A percentile compares a stretch with the other conserved stretches of the same genome.
phyloP scores from a whole-genome alignment of 768 basidiomycete genomes.

The Boletus vinaceobasis region DNA sequence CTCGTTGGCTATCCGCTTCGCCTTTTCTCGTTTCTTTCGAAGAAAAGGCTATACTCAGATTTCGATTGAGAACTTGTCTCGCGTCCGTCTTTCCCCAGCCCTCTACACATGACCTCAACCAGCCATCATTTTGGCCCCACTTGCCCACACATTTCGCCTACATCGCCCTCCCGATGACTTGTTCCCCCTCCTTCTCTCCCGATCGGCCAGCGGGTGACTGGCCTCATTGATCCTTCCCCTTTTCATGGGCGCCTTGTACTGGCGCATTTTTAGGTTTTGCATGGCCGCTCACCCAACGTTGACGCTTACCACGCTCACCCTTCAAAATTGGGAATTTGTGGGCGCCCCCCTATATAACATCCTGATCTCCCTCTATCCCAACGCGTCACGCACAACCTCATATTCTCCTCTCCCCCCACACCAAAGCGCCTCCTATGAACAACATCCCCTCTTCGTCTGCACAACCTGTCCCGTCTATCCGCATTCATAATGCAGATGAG shows the following conservation, averaged over 20 bases:
- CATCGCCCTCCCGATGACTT: neutral
- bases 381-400: slow-evolving; percentile 10
- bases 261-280: neutral
- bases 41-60: slow-evolving; percentile 6
- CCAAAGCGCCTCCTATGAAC: slow-evolving; percentile 6
- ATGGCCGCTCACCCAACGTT: neutral
- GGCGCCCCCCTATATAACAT: slow-evolving; percentile 21
- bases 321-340: slow-evolving; percentile 4
- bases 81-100: neutral
- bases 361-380: neutral
- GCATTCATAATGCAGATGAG: slow-evolving; percentile 11
- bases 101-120: neutral
- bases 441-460: neutral
- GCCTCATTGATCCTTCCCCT: neutral
- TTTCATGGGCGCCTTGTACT: slow-evolving; percentile 11
- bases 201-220: slow-evolving; percentile 3
- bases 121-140: neutral
- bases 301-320: slow-evolving; percentile 11
- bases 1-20: neutral
- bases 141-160: neutral
- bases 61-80: slow-evolving; percentile 9
- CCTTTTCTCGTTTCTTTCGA: neutral
- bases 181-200: neutral
- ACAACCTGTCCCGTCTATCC: slow-evolving; percentile 18
- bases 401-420: neutral